phyloP scores from a whole-genome alignment of 345 rosid genomes.

The Alliaria petiolata region DNA sequence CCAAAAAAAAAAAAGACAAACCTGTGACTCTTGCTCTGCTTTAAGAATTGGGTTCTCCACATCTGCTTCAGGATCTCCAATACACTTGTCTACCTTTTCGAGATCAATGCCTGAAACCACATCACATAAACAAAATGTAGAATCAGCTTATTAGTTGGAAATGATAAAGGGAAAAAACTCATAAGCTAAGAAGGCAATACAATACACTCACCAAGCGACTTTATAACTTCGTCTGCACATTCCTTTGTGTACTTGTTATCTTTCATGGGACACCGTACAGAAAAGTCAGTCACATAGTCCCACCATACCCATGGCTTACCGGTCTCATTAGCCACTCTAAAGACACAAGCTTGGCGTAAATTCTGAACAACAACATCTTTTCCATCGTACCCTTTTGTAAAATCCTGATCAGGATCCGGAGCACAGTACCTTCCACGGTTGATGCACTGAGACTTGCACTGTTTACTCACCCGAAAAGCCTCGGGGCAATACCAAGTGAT shows the following conservation, averaged over 20 bases:
- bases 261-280: slow-evolving; percentile 1
- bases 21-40: slow-evolving; percentile 5
- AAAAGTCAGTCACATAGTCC: slow-evolving; percentile 5
- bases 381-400: not conserved
- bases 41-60: not conserved
- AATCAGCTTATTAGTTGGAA: too few relatives aligned
- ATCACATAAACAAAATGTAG: not conserved
- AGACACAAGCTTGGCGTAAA: not conserved
- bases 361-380: slow-evolving; percentile 16
- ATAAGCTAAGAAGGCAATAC: not conserved
- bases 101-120: not conserved
- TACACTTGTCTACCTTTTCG: not conserved
- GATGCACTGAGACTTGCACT: slow-evolving; percentile 1
- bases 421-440: slow-evolving; percentile 7
- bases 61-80: not conserved
- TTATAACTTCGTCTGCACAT: slow-evolving; percentile 6
- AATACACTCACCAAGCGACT: slow-evolving; percentile 5
- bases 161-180: not conserved
- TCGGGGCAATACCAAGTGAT: slow-evolving; percentile 6
- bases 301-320: slow-evolving; percentile 5
- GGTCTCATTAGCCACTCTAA: not conserved
- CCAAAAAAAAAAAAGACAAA: not conserved
- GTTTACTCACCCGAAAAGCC: not conserved
- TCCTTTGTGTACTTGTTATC: not conserved
- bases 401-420: slow-evolving; percentile 12